Percentiles rank a stretch among this genome's conserved stretches.
phyloP scores from a whole-genome alignment of 2,329 filamentous ascomycete species.

The Celoporthe dispersa region DNA sequence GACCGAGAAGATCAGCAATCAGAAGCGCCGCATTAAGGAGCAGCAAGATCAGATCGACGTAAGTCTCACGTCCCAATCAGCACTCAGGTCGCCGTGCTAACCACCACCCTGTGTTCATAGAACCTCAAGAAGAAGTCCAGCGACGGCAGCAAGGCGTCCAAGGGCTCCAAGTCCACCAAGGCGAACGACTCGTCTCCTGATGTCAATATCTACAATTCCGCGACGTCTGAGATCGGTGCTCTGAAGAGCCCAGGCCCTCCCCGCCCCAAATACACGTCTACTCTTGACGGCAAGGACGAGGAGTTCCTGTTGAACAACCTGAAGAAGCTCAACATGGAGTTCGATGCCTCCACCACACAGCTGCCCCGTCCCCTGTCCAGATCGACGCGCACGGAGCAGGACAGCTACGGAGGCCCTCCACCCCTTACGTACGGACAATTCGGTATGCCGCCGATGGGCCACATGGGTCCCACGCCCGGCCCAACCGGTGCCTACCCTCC shows the following conservation, averaged over 20 bases:
- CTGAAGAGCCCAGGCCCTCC: constrained; percentile 7
- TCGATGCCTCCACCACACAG: neutral
- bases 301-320: constrained; percentile 27
- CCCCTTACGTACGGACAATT: constrained; percentile 14
- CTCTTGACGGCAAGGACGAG: constrained; percentile 22
- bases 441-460: constrained; percentile 6
- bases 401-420: constrained; percentile 6
- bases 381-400: constrained; percentile 11
- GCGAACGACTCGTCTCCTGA: constrained; percentile 13
- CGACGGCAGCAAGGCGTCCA: constrained; percentile 16
- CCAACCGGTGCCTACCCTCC: constrained; percentile 12
- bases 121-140: constrained; percentile 24
- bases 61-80: neutral
- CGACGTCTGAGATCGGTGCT: constrained; percentile 18
- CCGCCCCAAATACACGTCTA: constrained; percentile 14
- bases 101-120: constrained; percentile 7
- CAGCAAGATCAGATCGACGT: constrained; percentile 29
- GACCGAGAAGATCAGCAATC: constrained; percentile 27
- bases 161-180: constrained; percentile 2
- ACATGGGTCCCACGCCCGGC: constrained; percentile 8
- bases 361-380: neutral
- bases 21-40: constrained; percentile 30
- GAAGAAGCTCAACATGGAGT: constrained; percentile 14
- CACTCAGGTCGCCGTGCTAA: neutral
- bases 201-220: constrained; percentile 17